Base-by-base conservation (phyloP, 257 asterid genomes). In the Catharanthus roseus region DNA sequence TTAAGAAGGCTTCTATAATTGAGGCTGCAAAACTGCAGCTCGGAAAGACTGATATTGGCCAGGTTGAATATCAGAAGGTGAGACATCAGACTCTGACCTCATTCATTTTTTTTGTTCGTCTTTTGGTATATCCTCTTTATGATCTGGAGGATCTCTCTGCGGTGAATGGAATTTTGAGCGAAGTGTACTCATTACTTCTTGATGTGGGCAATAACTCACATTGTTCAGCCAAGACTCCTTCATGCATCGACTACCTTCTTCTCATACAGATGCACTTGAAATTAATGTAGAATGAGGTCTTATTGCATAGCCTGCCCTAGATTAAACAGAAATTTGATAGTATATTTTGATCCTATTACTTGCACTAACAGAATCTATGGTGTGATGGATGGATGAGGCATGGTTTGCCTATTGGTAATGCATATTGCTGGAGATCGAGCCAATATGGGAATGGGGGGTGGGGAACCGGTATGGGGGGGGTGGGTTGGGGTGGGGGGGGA, bases 11-110 rank as follows among this genome's bases (percentile, higher is more conserved):
- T 68, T 26, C 81, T 21, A 85, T 93, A 67, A 0, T 28, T 29
- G 97, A 84, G 80, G 97, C 96, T 80, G 96, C 90, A 72, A 91
- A 84, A 72, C 19, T 75, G 77, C 72, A 80, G 77, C 88, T 86
- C 31, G 39, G 74, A 15, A 81, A 83, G 81, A 90, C 82, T 13
- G 95, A 84, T 5, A 67, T 88, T 75, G 21, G 78, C 39, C 51
- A 9, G 7, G 41, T 0, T 8, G 99, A 85, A 68, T 89, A 77
- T 82, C 80, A 80, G 63, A 93, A 93, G 99, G 99, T 89, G 73
- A 47, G 51, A 79, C 39, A 31, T 70, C 68, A 62, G 50, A 55
- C 63, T 45, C 28, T 18, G 3, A 64, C 39, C 47, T 36, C 65
- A 6, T 15, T 56, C n/a, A 31, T 3, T 38, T 47, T 47, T 63